Base-by-base conservation (phyloP, 2,329 filamentous ascomycete genomes). In the Arthrobotrys megalospora region DNA sequence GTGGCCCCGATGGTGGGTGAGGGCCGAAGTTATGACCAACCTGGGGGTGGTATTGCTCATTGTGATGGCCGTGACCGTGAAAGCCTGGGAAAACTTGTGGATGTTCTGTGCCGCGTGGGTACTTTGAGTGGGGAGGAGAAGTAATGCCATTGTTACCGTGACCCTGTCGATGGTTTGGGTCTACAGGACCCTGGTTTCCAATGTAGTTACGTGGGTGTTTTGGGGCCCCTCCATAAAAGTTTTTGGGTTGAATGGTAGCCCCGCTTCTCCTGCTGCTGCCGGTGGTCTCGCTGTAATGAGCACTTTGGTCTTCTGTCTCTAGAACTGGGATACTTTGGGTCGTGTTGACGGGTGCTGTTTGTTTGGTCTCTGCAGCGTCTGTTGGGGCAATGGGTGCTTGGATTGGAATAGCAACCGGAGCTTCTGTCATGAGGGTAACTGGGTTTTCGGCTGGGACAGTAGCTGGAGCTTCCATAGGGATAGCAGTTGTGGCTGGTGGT, bases 41-140 rank as follows among this genome's bases (percentile, higher is more conserved):
- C 3, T 70, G 36, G 11, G 38, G 60, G n/a, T 67, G 8, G 41
- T 48, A 70, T 16, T 64, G 73, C 4, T 77, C 73, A 5, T 71
- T 53, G 2, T 34, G 38, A 14, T 60, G 19, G 8, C 47, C 32
- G 14, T 60, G 19, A 12, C 47, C 32, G 14, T 60, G 53, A 21
- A 55, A 70, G 6, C 43, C 65, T 11, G 32, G 43, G 24, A 70
- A 66, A 16, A 5, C 32, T 5, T 24, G 47, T 10, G 47, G 28
- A 19, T 72, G 47, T 19, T 72, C 68, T 7, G 28, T 6, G 16
- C 47, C 53, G 10, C 71, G 71, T 2, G 19, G 38, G 32, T 65
- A 65, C 8, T 50, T 66, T 3, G 72, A n/a, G 41, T 63, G 38
- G 34, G 52, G 32, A 14, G 43, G 21, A 0, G 70, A 43, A 16